phyloP scores from a whole-genome alignment of 2,329 filamentous ascomycete species.

The Orbilia brochopaga region DNA sequence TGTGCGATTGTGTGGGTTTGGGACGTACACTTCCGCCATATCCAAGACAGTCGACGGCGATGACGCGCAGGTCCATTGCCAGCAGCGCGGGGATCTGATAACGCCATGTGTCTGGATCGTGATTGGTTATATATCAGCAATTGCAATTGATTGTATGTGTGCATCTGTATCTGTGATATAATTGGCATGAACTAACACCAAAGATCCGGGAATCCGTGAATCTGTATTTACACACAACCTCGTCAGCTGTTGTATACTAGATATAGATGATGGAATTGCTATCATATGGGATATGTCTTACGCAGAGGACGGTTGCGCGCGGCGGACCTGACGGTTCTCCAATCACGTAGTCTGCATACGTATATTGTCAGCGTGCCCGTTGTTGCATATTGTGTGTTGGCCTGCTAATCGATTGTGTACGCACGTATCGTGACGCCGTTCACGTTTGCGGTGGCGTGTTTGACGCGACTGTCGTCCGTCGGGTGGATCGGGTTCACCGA shows the following conservation, averaged over 20 bases:
- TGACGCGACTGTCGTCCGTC: conserved; percentile 54
- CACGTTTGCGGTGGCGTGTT: conserved; percentile 54
- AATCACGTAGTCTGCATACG: conserved; percentile 54
- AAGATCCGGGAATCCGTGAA: conserved; percentile 55
- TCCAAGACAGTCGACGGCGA: conserved; percentile 85
- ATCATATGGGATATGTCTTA: conserved; percentile 40
- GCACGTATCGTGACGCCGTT: conserved; percentile 56
- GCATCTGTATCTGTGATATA: too few species aligned
- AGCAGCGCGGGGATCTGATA: conserved; percentile 81
- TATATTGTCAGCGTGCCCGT: not conserved
- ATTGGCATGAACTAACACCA: conserved; percentile 55
- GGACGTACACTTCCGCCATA: conserved; percentile 73
- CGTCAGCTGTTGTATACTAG: conserved; percentile 6
- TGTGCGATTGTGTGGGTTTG: not conserved
- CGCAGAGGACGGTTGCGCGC: conserved; percentile 53
- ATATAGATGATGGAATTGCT: not conserved
- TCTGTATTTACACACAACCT: conserved; percentile 50
- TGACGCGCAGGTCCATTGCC: conserved; percentile 74
- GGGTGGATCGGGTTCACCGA: conserved; percentile 53
- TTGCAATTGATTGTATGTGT: not conserved
- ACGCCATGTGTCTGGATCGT: conserved; percentile 72
- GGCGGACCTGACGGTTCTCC: conserved; percentile 50
- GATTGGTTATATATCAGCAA: not conserved
- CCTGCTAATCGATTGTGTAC: conserved; percentile 8
- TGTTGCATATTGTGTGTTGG: conserved; percentile 20